These are phyloP conservation scores for Barbarea vulgaris DNA, from an alignment of 345 rosid species.

Conservation along the genomic window DNA sequence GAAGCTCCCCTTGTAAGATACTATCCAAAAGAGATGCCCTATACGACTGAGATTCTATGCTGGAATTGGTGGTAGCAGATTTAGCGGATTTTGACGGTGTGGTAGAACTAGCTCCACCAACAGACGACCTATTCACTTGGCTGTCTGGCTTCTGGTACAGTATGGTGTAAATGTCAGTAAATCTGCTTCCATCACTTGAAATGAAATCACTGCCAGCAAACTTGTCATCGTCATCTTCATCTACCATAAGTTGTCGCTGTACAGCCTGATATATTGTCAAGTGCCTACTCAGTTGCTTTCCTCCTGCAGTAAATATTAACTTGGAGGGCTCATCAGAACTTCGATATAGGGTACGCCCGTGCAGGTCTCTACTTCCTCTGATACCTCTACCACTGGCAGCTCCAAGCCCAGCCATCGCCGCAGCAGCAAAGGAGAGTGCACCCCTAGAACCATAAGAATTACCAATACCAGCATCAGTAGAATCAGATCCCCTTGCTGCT, in stretches of 20 bases:
- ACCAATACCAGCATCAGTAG: slow-evolving; percentile 71
- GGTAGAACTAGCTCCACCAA: slow-evolving; percentile 64
- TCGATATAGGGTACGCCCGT: slow-evolving; percentile 68
- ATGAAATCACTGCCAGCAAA: slow-evolving; percentile 75
- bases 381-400: slow-evolving; percentile 90
- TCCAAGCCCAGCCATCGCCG: slow-evolving; percentile 98
- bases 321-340: slow-evolving; percentile 77
- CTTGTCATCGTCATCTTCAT: slow-evolving; percentile 94
- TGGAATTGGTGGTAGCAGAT: slow-evolving; percentile 49
- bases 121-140: slow-evolving; percentile 68
- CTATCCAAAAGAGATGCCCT: slow-evolving; percentile 82
- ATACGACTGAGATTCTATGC: slow-evolving; percentile 54
- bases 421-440: slow-evolving; percentile 97
- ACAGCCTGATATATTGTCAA: slow-evolving; percentile 98
- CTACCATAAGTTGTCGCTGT: slow-evolving; percentile 85
- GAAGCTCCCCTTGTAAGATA: slow-evolving; percentile 88
- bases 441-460: slow-evolving; percentile 85
- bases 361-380: slow-evolving; percentile 91
- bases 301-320: slow-evolving; percentile 81
- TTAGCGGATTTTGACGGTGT: slow-evolving; percentile 58
- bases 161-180: slow-evolving; percentile 84
- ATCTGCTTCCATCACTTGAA: slow-evolving; percentile 89
- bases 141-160: slow-evolving; percentile 86
- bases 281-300: slow-evolving; percentile 89
- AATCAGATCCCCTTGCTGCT: slow-evolving; percentile 68